Base-by-base conservation (phyloP, 192 early-diverging fungal species). In the Dimargaris cristalligena region DNA sequence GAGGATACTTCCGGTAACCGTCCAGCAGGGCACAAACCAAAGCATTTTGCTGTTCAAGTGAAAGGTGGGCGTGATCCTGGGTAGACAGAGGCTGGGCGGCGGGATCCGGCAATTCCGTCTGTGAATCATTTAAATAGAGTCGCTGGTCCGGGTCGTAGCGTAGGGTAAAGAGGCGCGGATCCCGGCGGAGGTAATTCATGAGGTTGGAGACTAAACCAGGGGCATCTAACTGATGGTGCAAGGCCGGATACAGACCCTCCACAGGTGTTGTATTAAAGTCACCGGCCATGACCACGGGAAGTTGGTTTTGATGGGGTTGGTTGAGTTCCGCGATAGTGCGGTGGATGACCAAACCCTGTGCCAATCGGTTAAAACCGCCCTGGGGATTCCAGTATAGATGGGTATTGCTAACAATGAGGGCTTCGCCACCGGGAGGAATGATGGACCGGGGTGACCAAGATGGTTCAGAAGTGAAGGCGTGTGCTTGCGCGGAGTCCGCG, bases 311-410 rank as follows among this genome's bases (percentile, higher is more conserved):
- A 6, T 10, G 38, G 16, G 38, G 8, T 6, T 6, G 8, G 16
- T 41, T 41, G 8, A 41, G 8, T 41, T 41, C 38, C 8, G 38
- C 38, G 16, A 41, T 16, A 16, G 38, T 16, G 6, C 16, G 38
- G 8, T 16, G 38, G 38, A 41, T 16, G 8, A 16, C 38, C 16
- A 41, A 16, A 16, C 38, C 38, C 33, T 57, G 55, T 13, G 38
- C 13, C 18, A 57, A 34, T 38, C 55, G 55, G 4, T 34, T 22
- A 38, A 57, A 57, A 16, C 11, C 6, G 34, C 32, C 55, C 33
- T 34, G 22, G 20, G 35, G 35, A 10, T 57, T 31, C 55, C 55
- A 57, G 38, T 57, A 34, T n/a, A 57, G 23, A 26, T 57, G 55
- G 35, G 34, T 38, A 4, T 25, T 57, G 4, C 26, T 31, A 22